Evolutionary conservation across 257 asterid species (phyloP), one percentile per base, ranked within the genome.

Genomic region (Scutellaria minor): DNA sequence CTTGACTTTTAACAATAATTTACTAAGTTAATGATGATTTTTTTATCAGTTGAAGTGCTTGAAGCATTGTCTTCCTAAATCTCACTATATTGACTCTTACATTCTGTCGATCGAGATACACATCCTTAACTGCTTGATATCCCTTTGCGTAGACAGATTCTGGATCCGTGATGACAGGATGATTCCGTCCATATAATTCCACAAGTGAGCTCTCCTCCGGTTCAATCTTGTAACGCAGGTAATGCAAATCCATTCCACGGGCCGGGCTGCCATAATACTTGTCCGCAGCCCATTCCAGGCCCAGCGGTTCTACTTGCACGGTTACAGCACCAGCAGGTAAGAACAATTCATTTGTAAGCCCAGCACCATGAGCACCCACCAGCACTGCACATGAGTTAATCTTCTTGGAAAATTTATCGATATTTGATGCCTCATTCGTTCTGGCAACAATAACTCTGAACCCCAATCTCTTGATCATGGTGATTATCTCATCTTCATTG

Each of bases 341-440:
- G 86, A 90, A 87, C 57, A 90, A 7, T 44, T 80, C 86, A 45
- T 87, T 81, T 0, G 90, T 82, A 15, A 88, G 80, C 10, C 89
- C 92, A 0, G 90, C 92, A 1, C 90, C 96, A 40, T 88, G 96
- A 44, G 76, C 89, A 9, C 88, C 95, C 35, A 86, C 89, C 51
- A 88, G 71, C 13, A 90, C 90, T 7, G 80, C 46, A 56, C 90
- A 79, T 1, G 85, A 80, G 81, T 85, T 85, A 6, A 86, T 77
- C 18, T 54, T 44, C 14, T 40, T 59, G 55, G 81, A 76, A 22
- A 79, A 77, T 50, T 69, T 66, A 41, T 74, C 52, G 27, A 85
- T 66, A 48, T 83, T 68, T 4, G 47, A 37, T 39, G 81, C 76
- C 62, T 71, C 61, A 8, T 77, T 44, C 0, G 76, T 31, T 13